A percentile compares a stretch with the other conserved stretches of the same genome.
Evolutionary conservation across 116 monocot genomes (phyloP).

Genomic region (Zostera marina): DNA sequence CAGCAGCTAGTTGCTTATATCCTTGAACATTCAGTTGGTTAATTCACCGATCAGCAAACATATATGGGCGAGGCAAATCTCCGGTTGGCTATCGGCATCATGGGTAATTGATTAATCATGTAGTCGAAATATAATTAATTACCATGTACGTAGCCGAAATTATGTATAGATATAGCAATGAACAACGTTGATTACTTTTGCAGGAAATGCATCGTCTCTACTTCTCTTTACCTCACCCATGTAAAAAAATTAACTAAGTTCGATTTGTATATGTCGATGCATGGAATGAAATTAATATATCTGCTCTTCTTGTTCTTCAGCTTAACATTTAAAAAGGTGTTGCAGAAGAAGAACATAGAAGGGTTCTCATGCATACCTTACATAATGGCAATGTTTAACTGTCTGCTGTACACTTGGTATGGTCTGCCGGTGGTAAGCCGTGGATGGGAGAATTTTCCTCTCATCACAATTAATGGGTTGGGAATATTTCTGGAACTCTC

Average conservation of each 20-base stretch:
- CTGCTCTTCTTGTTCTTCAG: conserved; percentile 7
- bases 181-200: conserved; percentile 2
- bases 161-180: not conserved
- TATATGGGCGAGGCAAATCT: conserved; percentile 9
- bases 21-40: not conserved
- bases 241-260: conserved; percentile 14
- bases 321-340: conserved; percentile 40
- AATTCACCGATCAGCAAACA: not conserved
- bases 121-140: not conserved
- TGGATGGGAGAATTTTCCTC: conserved; percentile 32
- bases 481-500: conserved; percentile 34
- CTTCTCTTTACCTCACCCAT: conserved; percentile 43
- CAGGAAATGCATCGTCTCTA: conserved; percentile 43
- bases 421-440: conserved; percentile 39
- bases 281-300: no score
- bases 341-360: conserved; percentile 30
- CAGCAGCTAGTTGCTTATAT: no score
- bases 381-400: conserved; percentile 34
- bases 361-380: conserved; percentile 46
- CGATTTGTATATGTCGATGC: not conserved
- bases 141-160: not conserved
- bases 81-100: conserved; percentile 26
- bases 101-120: conserved; percentile 13
- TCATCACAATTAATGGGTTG: conserved; percentile 37
- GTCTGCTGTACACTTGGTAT: conserved; percentile 57